Base-by-base conservation (phyloP, 2,329 filamentous ascomycete species). In the Teratosphaeria pseudoeucalypti region DNA sequence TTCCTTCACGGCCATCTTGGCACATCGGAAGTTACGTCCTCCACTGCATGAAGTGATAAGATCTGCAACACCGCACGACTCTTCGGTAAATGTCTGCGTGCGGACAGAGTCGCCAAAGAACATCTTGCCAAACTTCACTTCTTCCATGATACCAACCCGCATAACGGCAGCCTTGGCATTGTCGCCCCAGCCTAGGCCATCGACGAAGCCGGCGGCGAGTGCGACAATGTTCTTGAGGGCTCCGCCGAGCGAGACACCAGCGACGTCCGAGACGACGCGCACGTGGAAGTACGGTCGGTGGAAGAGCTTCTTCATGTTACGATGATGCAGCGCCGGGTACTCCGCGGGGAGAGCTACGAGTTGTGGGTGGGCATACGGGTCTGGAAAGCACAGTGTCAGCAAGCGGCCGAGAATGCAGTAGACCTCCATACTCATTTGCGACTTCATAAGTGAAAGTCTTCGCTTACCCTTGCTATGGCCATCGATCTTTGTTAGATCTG, bases 81-180 rank as follows among this genome's bases (percentile, higher is more conserved):
- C 90, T 72, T 96, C 91, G n/a, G 92, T 97, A 73, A 99, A 97
- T 0, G 94, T 99, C 60, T 83, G 84, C 10, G 88, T 84, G 64
- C 88, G 83, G 29, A 94, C 87, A 0, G 88, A 89, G 68, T 92
- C 83, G 19, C 85, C 84, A 73, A 97, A 99, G 79, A 97, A 99
- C 68, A 88, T 85, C 74, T 92, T 90, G 65, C 92, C 92, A 67
- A 99, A 99, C 72, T 89, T 88, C 70, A 97, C 90, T 87, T 96
- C 96, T 77, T 99, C 94, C 67, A 96, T 82, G 54, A 99, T 84
- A 7, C 94, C 94, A 23, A 97, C 88, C 52, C 94, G 89, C 90
- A 99, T 97, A 62, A 99, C 87, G 54, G 94, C 94, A n/a, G 94
- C 91, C 79, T 99, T 97, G 65, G 92, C 92, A 68, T 97, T 99